Conservation (phyloP, 1,284 basidiomycete genomes). For the Exsudoporus floridanus region DNA sequence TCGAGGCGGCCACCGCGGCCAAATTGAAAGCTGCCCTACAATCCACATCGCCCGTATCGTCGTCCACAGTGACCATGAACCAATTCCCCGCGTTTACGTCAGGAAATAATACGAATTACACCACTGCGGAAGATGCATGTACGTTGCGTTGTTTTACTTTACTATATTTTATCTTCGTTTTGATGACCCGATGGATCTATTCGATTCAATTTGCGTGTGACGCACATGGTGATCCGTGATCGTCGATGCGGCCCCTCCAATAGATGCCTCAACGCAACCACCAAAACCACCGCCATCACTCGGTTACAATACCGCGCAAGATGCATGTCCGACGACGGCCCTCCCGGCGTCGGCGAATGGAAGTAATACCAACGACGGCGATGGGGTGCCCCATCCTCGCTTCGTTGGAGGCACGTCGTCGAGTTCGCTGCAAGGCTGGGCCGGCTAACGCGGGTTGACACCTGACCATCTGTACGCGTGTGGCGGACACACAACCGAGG, state of each 20-base stretch:
- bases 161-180: slow-evolving; percentile 1
- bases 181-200: slow-evolving; percentile 3
- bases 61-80: slow-evolving; percentile 1
- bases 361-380: slow-evolving; percentile 1
- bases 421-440: slow-evolving; percentile 34
- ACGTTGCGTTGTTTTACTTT: slow-evolving; percentile 20
- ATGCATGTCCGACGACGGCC: not conserved
- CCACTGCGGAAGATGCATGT: slow-evolving; percentile 25
- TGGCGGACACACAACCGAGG: not conserved
- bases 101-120: slow-evolving; percentile 17
- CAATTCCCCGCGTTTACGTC: slow-evolving; percentile 26
- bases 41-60: slow-evolving; percentile 9
- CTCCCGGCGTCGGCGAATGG: slow-evolving; percentile 1
- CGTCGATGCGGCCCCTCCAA: slow-evolving; percentile 5
- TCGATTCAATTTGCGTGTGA: slow-evolving; percentile 4
- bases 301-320: slow-evolving; percentile 13
- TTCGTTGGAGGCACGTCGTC: slow-evolving; percentile 28
- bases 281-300: slow-evolving; percentile 5
- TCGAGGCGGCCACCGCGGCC: slow-evolving; percentile 32
- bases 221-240: slow-evolving; percentile 8
- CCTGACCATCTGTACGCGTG: no score
- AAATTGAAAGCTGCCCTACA: slow-evolving; percentile 30
- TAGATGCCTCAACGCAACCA: slow-evolving; percentile 12
- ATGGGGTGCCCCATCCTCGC: slow-evolving; percentile 2
- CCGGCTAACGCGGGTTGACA: slow-evolving; percentile 20